Evolutionary conservation across 1,284 basidiomycete species (phyloP), one percentile per base, ranked within the genome.

Genomic region (Rhizoctonia solani): DNA sequence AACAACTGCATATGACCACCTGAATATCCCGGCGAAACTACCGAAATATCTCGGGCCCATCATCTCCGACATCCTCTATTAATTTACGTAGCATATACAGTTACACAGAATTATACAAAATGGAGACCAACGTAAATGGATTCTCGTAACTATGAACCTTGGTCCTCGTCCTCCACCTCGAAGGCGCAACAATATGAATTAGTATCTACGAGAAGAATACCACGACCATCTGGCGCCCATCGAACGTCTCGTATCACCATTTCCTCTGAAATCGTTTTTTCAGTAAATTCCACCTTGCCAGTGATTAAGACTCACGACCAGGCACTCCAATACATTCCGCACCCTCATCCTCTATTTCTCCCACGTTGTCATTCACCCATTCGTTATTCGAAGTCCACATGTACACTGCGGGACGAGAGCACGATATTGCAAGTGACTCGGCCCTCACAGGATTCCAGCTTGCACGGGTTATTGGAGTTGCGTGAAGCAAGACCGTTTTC

Each of bases 141-240:
- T n/a, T n/a, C n/a, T n/a, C 27, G 39, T 8, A 8, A 16, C 37
- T 16, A 39, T 39, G 9, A 39, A 39, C 9, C 16, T 47, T 54
- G 39, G 11, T 49, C 68, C 11, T 79, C 81, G 66, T 86, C 85
- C 71, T 85, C 81, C 3, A 90, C 90, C 73, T 92, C 89, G 70
- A 91, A 92, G 5, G 90, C 90, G 75, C 91, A 92, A 73, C 90
- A 93, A 73, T 92, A 93, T 47, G 82, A 82, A 49, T 89, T 86
- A 72, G 83, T 87, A 70, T 89, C 89, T 59, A 92, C 66, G 54
- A 93, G 73, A 6, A 88, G 76, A 61, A 93, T 76, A 2, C 89
- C 90, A 71, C 89, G 90, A 11, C 91, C 92, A 73, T 93, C 91
- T 9, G 88, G 88, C n/a, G 89, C 84, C 92, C 92, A 93, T 56